phyloP scores from a whole-genome alignment of 2,329 filamentous ascomycete species.

The Aspergillus texensis region DNA sequence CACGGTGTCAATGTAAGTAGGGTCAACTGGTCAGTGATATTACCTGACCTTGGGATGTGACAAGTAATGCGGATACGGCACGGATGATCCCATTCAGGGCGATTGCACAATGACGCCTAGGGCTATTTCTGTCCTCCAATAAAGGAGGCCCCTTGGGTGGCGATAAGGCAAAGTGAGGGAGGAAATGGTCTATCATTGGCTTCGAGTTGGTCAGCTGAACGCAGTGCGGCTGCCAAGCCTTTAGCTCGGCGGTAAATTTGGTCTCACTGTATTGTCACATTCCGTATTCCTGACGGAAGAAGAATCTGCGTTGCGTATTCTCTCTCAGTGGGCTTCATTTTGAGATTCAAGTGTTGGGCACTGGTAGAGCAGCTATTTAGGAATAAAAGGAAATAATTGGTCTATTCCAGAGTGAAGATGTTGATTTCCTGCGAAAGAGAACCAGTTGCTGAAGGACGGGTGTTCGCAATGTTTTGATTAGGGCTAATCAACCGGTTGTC shows the following conservation, averaged over 20 bases:
- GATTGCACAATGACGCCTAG: neutral
- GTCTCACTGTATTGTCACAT: neutral
- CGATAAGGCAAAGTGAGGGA: constrained; percentile 4
- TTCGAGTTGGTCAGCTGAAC: constrained; percentile 17
- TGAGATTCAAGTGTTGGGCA: neutral
- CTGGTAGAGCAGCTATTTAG: neutral
- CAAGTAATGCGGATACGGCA: neutral
- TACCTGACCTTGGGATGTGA: too few species aligned
- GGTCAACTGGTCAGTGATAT: neutral
- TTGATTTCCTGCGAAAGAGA: neutral
- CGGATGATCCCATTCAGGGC: neutral
- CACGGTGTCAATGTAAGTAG: neutral
- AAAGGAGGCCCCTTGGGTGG: neutral
- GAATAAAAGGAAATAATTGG: neutral
- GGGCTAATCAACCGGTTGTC: neutral
- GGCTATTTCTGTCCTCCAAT: constrained; percentile 21
- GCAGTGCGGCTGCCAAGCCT: constrained; percentile 13
- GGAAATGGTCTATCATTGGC: constrained; percentile 10
- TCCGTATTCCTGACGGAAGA: neutral
- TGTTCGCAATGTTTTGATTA: constrained; percentile 2
- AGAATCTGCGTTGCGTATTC: neutral
- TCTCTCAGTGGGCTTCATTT: neutral
- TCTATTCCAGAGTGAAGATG: neutral
- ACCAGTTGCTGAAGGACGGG: neutral
- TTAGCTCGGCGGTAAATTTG: neutral